Conservation (phyloP, 2,329 filamentous ascomycete genomes). For the Chalara sp. region DNA sequence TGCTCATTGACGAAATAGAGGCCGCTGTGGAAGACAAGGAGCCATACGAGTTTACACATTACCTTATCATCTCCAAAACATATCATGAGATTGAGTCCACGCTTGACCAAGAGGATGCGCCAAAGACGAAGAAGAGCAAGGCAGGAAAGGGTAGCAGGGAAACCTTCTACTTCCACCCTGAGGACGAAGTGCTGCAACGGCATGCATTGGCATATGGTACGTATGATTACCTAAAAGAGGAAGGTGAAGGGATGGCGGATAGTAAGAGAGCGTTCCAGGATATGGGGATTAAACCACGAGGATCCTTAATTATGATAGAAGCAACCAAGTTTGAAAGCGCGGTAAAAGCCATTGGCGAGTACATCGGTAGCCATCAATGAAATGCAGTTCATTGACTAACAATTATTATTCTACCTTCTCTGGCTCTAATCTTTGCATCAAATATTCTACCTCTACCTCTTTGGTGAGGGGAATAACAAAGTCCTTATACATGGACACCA, state of each 20-base stretch:
- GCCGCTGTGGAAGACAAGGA: constrained; percentile 86
- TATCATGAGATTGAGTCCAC: constrained; percentile 83
- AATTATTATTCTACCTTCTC: constrained; percentile 7
- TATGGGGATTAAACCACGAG: constrained; percentile 76
- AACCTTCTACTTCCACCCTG: constrained; percentile 87
- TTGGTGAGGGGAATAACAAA: constrained; percentile 98
- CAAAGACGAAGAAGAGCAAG: constrained; percentile 60
- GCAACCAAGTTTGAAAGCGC: constrained; percentile 67
- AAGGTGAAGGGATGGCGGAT: constrained; percentile 74
- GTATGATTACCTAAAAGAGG: constrained; percentile 73
- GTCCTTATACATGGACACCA: constrained; percentile 84
- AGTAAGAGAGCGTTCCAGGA: constrained; percentile 94
- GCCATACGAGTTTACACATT: constrained; percentile 89
- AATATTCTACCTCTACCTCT: constrained; percentile 93
- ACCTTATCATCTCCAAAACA: constrained; percentile 85
- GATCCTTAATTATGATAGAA: constrained; percentile 83
- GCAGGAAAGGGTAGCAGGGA: constrained; percentile 53
- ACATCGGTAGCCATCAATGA: constrained; percentile 51
- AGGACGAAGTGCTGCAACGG: constrained; percentile 83
- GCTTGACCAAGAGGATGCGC: constrained; percentile 59
- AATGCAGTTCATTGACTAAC: too few species aligned
- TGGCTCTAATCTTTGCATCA: constrained; percentile 78
- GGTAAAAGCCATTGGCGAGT: constrained; percentile 69
- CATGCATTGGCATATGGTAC: constrained; percentile 63
- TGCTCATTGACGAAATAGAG: constrained; percentile 86